Conservation (phyloP, 306 rosid species). For the Cicer arietinum region DNA sequence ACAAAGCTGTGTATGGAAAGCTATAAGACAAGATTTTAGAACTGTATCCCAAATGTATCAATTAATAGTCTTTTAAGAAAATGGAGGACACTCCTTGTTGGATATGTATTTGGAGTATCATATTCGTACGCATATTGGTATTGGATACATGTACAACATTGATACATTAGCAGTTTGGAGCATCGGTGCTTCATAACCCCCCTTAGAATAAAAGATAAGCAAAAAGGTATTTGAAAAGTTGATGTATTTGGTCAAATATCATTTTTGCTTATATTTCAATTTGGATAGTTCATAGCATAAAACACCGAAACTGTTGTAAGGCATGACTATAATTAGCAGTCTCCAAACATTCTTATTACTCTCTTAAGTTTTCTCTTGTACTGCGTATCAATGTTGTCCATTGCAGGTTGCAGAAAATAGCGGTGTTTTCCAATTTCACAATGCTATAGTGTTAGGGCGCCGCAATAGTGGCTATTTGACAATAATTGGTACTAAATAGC, state of each 20-base stretch:
- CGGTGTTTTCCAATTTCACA: too few species aligned
- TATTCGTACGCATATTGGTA: neutral
- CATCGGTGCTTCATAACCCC: neutral
- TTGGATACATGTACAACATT: neutral
- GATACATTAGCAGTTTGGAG: neutral
- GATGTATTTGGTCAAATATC: too few species aligned
- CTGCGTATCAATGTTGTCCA: neutral
- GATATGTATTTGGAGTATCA: neutral
- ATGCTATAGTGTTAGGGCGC: too few species aligned
- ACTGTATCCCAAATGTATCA: neutral
- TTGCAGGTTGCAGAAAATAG: too few species aligned
- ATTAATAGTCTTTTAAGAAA: neutral
- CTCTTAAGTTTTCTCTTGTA: neutral
- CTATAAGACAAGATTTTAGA: neutral
- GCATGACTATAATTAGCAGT: conserved; percentile 11
- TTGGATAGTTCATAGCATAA: neutral
- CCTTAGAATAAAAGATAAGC: too few species aligned
- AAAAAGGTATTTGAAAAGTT: too few species aligned
- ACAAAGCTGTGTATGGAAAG: neutral
- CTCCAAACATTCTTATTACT: neutral
- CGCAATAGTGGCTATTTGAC: too few species aligned
- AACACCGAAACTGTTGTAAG: neutral
- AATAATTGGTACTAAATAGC: too few species aligned
- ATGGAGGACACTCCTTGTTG: conserved; percentile 16
- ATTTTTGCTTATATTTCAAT: too few species aligned